Conservation (phyloP, 805 yeast species). For the Yarrowia deformans region DNA sequence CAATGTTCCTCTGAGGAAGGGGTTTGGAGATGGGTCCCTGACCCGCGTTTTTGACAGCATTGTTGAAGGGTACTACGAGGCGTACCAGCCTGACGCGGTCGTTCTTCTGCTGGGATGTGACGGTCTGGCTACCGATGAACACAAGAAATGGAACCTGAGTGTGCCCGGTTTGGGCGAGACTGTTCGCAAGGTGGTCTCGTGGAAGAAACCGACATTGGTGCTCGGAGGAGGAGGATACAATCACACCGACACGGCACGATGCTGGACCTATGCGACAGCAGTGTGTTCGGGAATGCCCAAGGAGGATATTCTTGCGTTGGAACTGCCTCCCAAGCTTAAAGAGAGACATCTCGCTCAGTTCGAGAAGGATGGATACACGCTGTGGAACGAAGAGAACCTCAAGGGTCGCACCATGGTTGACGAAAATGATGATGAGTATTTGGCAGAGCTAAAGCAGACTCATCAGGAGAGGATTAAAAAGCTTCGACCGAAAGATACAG, state of each 20-base stretch:
- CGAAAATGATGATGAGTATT: conserved; percentile 13
- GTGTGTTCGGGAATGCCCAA: conserved; percentile 34
- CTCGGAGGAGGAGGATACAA: conserved; percentile 85
- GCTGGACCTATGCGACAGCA: conserved; percentile 59
- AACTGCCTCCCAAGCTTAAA: conserved; percentile 5
- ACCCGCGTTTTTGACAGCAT: conserved; percentile 53
- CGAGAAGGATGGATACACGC: conserved; percentile 24
- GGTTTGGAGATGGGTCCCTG: conserved; percentile 60
- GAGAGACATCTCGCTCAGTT: conserved; percentile 17
- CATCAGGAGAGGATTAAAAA: conserved; percentile 3
- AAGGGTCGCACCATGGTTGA: conserved; percentile 15
- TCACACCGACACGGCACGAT: conserved; percentile 64
- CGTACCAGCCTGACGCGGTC: conserved; percentile 58
- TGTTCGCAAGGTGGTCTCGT: conserved; percentile 49
- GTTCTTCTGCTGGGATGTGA: conserved; percentile 78
- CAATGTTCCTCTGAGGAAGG: conserved; percentile 66
- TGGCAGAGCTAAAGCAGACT: background rate
- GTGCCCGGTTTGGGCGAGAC: conserved; percentile 57
- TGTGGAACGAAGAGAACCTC: conserved; percentile 35
- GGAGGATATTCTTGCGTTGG: conserved; percentile 7
- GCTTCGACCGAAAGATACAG: background rate
- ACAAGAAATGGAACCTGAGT: conserved; percentile 73
- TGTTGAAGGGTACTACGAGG: conserved; percentile 54
- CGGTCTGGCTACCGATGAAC: conserved; percentile 71
- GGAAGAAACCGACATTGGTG: conserved; percentile 54